Conservation (phyloP, 441 rosid genomes). For the Lagerstroemia fauriei region DNA sequence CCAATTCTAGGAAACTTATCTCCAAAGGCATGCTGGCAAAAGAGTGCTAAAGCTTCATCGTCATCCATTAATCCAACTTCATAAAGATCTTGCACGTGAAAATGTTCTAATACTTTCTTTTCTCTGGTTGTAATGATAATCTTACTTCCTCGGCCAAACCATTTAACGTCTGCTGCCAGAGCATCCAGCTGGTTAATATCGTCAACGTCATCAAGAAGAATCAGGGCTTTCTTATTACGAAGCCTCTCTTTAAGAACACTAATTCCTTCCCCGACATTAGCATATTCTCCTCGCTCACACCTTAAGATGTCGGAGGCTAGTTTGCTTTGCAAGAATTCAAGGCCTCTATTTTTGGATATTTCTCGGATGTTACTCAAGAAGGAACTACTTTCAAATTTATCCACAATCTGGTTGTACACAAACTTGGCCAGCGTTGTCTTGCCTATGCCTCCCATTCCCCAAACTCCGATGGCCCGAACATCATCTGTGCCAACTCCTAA, state of each 20-base stretch:
- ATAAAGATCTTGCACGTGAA: background rate
- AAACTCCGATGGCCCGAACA: background rate
- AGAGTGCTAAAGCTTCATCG: background rate
- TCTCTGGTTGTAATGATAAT: slow-evolving; percentile 18
- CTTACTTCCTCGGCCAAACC: slow-evolving; percentile 11
- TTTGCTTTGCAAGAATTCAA: background rate
- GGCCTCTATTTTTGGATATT: background rate
- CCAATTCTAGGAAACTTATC: background rate
- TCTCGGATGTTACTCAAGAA: background rate
- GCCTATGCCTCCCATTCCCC: slow-evolving; percentile 13
- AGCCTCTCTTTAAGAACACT: background rate
- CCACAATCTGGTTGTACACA: slow-evolving; percentile 6
- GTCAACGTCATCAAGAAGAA: slow-evolving; percentile 15
- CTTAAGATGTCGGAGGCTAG: background rate
- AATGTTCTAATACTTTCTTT: background rate
- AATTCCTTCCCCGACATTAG: background rate
- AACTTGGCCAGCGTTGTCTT: slow-evolving; percentile 14
- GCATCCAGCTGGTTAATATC: background rate
- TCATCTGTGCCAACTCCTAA: background rate
- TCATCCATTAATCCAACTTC: background rate
- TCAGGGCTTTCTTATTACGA: background rate
- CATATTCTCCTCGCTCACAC: too few relatives aligned
- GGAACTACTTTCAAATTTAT: background rate
- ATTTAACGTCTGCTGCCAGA: background rate
- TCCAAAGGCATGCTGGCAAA: slow-evolving; percentile 2